These are phyloP conservation scores for Oldenlandia corymbosa DNA, from an alignment of 257 asterid genomes.

Conservation along the genomic window DNA sequence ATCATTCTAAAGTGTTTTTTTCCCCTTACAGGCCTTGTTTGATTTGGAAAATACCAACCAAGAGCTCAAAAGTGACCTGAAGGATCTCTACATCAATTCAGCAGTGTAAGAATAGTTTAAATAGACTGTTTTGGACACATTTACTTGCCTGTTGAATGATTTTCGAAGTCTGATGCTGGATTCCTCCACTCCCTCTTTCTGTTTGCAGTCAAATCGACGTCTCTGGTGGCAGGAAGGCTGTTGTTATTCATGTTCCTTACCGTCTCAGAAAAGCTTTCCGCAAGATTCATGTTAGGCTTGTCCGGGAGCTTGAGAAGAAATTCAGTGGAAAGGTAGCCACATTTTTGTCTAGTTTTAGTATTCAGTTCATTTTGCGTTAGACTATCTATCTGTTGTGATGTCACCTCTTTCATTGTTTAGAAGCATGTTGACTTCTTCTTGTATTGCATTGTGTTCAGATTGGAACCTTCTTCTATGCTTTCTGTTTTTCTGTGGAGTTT, in stretches of 20 bases:
- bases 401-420: background rate
- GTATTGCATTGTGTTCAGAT: no score
- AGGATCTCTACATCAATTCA: slow-evolving; percentile 81
- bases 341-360: background rate
- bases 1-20: background rate
- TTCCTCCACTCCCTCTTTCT: background rate
- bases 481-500: background rate
- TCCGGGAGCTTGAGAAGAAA: slow-evolving; percentile 91
- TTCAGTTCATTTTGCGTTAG: background rate
- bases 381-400: background rate
- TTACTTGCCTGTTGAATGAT: background rate
- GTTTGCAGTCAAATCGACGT: slow-evolving; percentile 65
- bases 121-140: no score
- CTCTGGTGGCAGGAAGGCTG: slow-evolving; percentile 77
- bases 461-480: no score
- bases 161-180: background rate
- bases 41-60: slow-evolving; percentile 85
- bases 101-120: slow-evolving; percentile 44
- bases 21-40: slow-evolving; percentile 56
- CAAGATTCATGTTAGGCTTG: slow-evolving; percentile 77
- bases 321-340: slow-evolving; percentile 72
- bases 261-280: slow-evolving; percentile 81
- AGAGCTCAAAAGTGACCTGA: slow-evolving; percentile 77
- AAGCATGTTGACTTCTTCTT: background rate
- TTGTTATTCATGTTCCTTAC: slow-evolving; percentile 80